These are phyloP conservation scores for Ophiobolus disseminans DNA, from an alignment of 2,329 filamentous ascomycete species.

Conservation along the genomic window DNA sequence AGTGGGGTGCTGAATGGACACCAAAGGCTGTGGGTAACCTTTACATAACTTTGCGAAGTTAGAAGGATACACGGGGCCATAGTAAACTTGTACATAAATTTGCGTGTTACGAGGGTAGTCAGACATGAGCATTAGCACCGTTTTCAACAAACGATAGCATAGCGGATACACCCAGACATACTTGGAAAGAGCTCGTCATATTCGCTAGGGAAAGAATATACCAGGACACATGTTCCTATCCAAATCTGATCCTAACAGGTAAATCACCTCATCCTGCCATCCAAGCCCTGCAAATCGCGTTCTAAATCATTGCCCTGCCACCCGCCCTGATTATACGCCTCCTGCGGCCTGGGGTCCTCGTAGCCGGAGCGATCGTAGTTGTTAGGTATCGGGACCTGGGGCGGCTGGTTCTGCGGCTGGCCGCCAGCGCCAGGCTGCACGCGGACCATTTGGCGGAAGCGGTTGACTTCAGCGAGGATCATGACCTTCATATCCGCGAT, in stretches of 20 bases:
- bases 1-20: no score
- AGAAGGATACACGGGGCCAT: no score
- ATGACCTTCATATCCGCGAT: slow-evolving; percentile 94
- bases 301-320: slow-evolving; percentile 51
- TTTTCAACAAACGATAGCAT: no score
- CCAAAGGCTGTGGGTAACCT: no score
- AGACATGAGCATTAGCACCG: no score
- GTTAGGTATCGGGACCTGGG: slow-evolving; percentile 68
- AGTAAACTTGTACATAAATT: no score
- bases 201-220: neutral
- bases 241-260: slow-evolving; percentile 36
- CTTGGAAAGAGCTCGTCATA: no score
- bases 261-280: slow-evolving; percentile 45
- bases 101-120: no score
- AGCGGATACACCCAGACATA: no score
- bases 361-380: slow-evolving; percentile 64
- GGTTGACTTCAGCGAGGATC: slow-evolving; percentile 92
- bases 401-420: slow-evolving; percentile 49
- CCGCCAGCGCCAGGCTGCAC: slow-evolving; percentile 46
- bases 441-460: slow-evolving; percentile 73
- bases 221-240: slow-evolving; percentile 13
- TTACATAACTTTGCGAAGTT: no score
- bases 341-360: slow-evolving; percentile 69
- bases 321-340: slow-evolving; percentile 52
- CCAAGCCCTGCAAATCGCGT: slow-evolving; percentile 58